Percentiles rank a stretch among this genome's conserved stretches.
Evolutionary conservation across 257 asterid genomes (phyloP).

Genomic region (Verbascum thapsus): DNA sequence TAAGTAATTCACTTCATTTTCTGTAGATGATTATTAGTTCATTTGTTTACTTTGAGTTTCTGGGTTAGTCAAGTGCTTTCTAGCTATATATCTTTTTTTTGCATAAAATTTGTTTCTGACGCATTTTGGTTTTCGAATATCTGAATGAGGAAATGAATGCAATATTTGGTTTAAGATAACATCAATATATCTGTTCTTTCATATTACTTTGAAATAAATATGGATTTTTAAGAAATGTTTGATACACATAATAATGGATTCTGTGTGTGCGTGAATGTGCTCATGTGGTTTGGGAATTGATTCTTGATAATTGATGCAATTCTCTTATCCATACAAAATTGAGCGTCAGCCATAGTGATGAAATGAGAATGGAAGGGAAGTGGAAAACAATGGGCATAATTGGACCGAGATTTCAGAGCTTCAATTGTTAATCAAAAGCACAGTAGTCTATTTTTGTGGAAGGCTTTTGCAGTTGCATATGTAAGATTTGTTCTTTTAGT

Average conservation of each 20-base stretch:
- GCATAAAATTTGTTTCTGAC: background rate
- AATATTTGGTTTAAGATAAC: background rate
- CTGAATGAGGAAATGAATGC: constrained; percentile 9
- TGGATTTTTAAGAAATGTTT: no score
- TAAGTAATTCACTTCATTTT: constrained; percentile 51
- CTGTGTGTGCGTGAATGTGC: no score
- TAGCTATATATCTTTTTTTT: background rate
- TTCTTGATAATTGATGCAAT: no score
- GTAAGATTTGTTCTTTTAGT: background rate
- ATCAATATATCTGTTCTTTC: no score
- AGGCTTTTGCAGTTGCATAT: constrained; percentile 1
- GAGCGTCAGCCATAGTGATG: no score
- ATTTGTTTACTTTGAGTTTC: constrained; percentile 17
- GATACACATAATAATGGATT: no score
- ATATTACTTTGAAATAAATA: no score
- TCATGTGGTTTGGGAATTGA: no score
- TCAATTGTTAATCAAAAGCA: background rate
- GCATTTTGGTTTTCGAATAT: background rate
- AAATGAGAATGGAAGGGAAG: no score
- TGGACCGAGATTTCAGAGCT: no score
- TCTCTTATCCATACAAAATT: no score
- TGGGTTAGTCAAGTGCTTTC: constrained; percentile 9
- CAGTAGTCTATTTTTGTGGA: background rate
- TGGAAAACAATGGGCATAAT: no score
- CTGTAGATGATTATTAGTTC: background rate